Base-by-base conservation (phyloP, 805 yeast genomes). In the Lachancea meyersii region DNA sequence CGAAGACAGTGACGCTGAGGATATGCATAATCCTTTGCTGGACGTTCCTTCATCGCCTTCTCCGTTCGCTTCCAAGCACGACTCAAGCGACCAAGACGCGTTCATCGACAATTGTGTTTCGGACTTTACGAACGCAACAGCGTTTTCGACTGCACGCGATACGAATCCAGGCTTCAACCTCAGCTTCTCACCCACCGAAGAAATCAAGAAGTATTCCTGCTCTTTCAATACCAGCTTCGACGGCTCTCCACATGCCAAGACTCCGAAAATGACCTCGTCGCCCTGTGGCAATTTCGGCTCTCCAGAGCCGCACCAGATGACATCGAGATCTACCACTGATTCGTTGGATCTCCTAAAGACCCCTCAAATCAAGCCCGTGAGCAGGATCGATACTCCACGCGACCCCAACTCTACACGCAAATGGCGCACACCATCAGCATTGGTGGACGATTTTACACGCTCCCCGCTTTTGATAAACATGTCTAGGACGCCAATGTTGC, bases 171-270 rank as follows among this genome's bases (percentile, higher is more conserved):
- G n/a, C n/a, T n/a, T 20, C 5, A 21, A 21, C n/a, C 9, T 38
- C 14, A 30, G 22, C 16, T 18, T 31, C 19, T 30, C 41, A n/a
- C 41, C 41, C 4, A n/a, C 18, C 14, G 11, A 21, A n/a, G 41
- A 38, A 17, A 13, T 22, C 20, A 58, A 58, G 36, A 57, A 53
- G 37, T 61, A 60, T 36, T 51, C 60, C 4, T 58, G 62, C 31
- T 61, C 66, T 7, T 61, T 61, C 47, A 61, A 61, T 41, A 58
- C 66, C 9, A 59, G 57, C 39, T 61, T 61, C 35, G 64, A 57
- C 11, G 41, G 49, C 20, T 61, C 65, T 9, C 65, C 65, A n/a
- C 30, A 35, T 18, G 24, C 37, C 9, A 42, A 32, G 26, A 31
- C 37, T 6, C 31, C 33, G 4, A 24, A 18, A 14, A 21, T 39